phyloP scores from a whole-genome alignment of 2,329 filamentous ascomycete genomes.

The Cladophialophora chaetospira region DNA sequence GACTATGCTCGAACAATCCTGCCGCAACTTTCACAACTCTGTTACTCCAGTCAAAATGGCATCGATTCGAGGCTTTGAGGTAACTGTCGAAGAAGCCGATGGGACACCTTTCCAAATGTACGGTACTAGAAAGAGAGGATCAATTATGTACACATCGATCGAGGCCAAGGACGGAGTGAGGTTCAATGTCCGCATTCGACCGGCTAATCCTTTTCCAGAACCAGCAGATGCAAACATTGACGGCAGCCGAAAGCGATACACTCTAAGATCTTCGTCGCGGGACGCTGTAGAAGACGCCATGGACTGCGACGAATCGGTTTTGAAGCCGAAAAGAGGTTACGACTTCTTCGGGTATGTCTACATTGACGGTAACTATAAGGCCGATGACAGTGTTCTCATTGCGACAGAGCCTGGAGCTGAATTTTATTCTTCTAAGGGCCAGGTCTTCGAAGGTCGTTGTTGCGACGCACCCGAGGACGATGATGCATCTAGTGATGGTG shows the following conservation, averaged over 20 bases:
- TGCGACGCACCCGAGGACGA: background rate
- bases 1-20: too few relatives aligned
- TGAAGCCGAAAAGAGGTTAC: background rate
- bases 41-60: slow-evolving; percentile 1
- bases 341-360: slow-evolving; percentile 14
- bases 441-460: slow-evolving; percentile 5
- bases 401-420: background rate
- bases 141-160: slow-evolving; percentile 1
- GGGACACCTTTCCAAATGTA: slow-evolving; percentile 21
- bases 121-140: slow-evolving; percentile 1
- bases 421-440: background rate
- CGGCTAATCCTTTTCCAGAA: slow-evolving; percentile 8
- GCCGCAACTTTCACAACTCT: background rate
- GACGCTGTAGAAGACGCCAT: background rate
- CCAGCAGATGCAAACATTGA: background rate
- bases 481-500: background rate
- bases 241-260: background rate
- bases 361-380: slow-evolving; percentile 18
- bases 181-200: slow-evolving; percentile 16
- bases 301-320: background rate
- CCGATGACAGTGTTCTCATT: slow-evolving; percentile 8
- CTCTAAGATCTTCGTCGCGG: slow-evolving; percentile 11
- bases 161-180: slow-evolving; percentile 14
- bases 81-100: slow-evolving; percentile 7
- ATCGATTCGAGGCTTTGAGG: slow-evolving; percentile 15